Evolutionary conservation across 192 early-diverging fungal genomes (phyloP), one percentile per base, ranked within the genome.

Genomic region (Podila clonocystis): DNA sequence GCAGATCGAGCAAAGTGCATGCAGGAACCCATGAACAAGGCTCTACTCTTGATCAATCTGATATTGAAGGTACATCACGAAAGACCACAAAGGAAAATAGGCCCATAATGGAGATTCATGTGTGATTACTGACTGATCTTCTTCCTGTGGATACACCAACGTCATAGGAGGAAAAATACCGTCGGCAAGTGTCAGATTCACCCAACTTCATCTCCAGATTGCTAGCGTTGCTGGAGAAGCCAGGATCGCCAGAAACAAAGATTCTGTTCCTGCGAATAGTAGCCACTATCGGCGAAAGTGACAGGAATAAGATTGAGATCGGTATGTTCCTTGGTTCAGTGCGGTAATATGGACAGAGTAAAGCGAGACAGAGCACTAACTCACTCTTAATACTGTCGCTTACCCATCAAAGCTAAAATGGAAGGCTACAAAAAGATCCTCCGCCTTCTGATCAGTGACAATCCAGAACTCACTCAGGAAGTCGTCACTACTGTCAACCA

Each of bases 391-490:
- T 1, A 4, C 58, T 5, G 13, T 20, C 29, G 20, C 11, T 0
- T 62, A 7, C 28, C 0, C 36, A n/a, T 12, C 9, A 70, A 62
- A 83, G 82, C 73, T 2, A 74, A 75, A 61, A 28, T 68, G 34
- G 73, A 83, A 34, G 82, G 82, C 28, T 83, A 75, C 62, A 83
- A 83, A 62, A 83, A 83, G 63, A 83, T 83, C 22, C 38, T 83
- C 15, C 82, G 82, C 28, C 63, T 83, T 26, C 63, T 83, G 31
- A 83, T 83, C 45, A 64, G 65, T 4, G 82, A 72, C 12, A 68
- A 76, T 22, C 70, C 67, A 45, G 73, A 68, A 34, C 62, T 83
- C 22, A 83, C 74, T 5, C 74, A 75, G 48, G 82, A 83, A 50
- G 74, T 83, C 26, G 82, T 83, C 24, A 29, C 70, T 48, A 83